Evolutionary conservation across 1,284 basidiomycete species (phyloP).

Genomic region (Erythrobasidium hasegawianum): DNA sequence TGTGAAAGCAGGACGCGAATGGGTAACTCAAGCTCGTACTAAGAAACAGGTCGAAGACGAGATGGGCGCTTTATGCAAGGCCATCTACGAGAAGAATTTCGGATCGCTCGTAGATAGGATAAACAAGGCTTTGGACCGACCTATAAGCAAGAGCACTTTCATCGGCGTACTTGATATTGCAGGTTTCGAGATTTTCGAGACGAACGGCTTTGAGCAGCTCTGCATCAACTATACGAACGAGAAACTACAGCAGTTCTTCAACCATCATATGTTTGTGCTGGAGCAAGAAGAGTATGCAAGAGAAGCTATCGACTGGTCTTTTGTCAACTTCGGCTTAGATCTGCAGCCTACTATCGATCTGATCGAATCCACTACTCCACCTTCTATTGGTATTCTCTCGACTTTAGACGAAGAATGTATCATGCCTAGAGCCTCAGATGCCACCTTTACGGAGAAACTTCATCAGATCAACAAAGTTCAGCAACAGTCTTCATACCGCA

Average conservation of each 20-base stretch:
- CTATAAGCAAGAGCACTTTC: conserved; percentile 87
- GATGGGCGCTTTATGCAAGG: conserved; percentile 87
- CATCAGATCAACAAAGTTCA: conserved; percentile 55
- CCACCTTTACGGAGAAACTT: conserved; percentile 92
- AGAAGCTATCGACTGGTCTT: conserved; percentile 97
- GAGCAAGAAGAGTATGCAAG: conserved; percentile 98
- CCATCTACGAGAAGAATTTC: conserved; percentile 95
- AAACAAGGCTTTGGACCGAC: conserved; percentile 88
- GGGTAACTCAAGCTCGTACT: conserved; percentile 90
- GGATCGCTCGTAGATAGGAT: conserved; percentile 89
- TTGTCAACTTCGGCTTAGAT: conserved; percentile 96
- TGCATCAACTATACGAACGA: conserved; percentile 99
- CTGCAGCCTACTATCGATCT: conserved; percentile 98
- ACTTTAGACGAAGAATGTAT: conserved; percentile 98
- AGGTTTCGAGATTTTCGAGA: conserved; percentile 85
- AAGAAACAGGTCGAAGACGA: conserved; percentile 91
- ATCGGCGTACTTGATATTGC: conserved; percentile 99
- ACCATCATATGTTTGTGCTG: conserved; percentile 99
- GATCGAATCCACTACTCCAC: conserved; percentile 70
- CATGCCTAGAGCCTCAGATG: conserved; percentile 96
- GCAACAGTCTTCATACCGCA: conserved; percentile 27
- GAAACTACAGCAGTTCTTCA: conserved; percentile 95
- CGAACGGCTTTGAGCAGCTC: conserved; percentile 82
- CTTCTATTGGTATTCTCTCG: conserved; percentile 80
- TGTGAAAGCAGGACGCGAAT: conserved; percentile 91